phyloP scores from a whole-genome alignment of 495 filamentous ascomycete species.

The Penicillium cosmopolitanum region DNA sequence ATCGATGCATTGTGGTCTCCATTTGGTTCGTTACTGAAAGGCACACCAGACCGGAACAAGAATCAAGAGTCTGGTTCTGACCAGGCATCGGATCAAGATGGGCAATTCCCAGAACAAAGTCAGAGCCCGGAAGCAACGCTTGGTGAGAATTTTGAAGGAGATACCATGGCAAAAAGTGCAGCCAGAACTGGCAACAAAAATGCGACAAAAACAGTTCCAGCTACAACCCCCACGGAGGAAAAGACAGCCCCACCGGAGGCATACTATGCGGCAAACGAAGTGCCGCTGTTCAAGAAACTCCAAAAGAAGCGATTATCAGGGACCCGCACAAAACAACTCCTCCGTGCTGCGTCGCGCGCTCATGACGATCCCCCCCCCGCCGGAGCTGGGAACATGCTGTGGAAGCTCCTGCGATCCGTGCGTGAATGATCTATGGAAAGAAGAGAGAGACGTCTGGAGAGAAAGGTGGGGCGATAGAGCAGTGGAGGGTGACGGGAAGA shows the following conservation, averaged over 20 bases:
- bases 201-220: not conserved
- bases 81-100: not conserved
- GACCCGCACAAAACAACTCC: conserved; percentile 45
- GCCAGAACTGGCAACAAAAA: not conserved
- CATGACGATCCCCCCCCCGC: conserved; percentile 43
- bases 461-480: conserved; percentile 41
- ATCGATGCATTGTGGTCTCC: not conserved
- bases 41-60: not conserved
- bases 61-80: not conserved
- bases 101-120: not conserved
- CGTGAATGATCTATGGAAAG: conserved; percentile 44
- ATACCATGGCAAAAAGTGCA: not conserved
- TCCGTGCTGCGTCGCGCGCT: conserved; percentile 38
- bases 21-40: not conserved
- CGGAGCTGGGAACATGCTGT: conserved; percentile 43
- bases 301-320: conserved; percentile 35
- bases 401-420: conserved; percentile 50
- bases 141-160: too few relatives aligned
- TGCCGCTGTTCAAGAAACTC: conserved; percentile 36
- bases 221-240: not conserved
- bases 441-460: conserved; percentile 45
- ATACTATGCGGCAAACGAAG: conserved; percentile 30
- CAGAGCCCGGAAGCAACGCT: not conserved
- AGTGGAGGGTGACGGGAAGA: conserved; percentile 28
- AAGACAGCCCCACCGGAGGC: conserved; percentile 20